These are phyloP conservation scores for Cladochytrium replicatum DNA, from an alignment of 192 early-diverging fungal species.

Conservation along the genomic window DNA sequence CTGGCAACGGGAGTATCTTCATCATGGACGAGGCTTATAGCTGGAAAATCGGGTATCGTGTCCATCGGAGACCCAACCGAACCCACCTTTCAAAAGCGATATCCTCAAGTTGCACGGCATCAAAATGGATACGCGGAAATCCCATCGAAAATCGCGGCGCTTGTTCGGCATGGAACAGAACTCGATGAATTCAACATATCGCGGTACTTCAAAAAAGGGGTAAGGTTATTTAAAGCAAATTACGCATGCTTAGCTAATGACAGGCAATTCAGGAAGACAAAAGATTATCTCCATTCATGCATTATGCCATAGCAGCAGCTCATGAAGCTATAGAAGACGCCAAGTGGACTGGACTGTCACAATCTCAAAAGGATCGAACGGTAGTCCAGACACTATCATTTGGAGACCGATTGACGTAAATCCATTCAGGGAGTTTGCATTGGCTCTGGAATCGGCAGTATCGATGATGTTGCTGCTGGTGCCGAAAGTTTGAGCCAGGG, in stretches of 20 bases:
- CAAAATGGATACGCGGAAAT: conserved; percentile 46
- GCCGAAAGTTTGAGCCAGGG: conserved; percentile 55
- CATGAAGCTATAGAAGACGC: conserved; percentile 79
- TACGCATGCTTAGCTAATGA: neutral
- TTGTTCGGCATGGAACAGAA: conserved; percentile 40
- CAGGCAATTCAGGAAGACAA: conserved; percentile 50
- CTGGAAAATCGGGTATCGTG: conserved; percentile 64
- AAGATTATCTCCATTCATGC: conserved; percentile 74
- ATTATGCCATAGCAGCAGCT: conserved; percentile 75
- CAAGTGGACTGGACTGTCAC: conserved; percentile 48
- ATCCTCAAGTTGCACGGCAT: conserved; percentile 11
- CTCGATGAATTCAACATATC: conserved; percentile 58
- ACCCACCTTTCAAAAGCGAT: neutral
- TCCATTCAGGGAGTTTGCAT: conserved; percentile 73
- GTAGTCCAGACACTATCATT: conserved; percentile 25
- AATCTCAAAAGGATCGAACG: conserved; percentile 52
- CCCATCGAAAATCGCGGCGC: conserved; percentile 66
- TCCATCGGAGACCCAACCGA: conserved; percentile 38
- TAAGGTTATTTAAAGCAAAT: conserved; percentile 14
- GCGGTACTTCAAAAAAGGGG: conserved; percentile 67
- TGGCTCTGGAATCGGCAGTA: conserved; percentile 86
- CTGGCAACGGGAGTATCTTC: conserved; percentile 62
- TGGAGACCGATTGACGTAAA: neutral
- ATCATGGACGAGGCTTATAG: conserved; percentile 64
- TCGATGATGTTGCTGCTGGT: conserved; percentile 69